phyloP scores from a whole-genome alignment of 495 filamentous ascomycete species.

The Chlorociboria aeruginascens region DNA sequence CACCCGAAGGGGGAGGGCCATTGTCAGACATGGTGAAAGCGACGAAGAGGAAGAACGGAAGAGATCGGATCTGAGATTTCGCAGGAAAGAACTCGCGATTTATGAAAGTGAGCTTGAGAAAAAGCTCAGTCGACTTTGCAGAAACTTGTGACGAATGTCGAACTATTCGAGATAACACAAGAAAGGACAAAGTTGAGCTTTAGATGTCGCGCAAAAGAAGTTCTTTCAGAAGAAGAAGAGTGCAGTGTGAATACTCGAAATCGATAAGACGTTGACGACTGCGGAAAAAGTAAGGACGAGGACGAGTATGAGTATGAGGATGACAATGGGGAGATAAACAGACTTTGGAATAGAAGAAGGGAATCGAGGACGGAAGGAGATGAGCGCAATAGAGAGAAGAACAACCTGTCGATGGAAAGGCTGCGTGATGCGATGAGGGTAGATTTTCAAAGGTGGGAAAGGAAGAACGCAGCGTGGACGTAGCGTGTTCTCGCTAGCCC shows the following conservation, averaged over 20 bases:
- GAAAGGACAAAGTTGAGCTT: conserved; percentile 10
- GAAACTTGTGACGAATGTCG: conserved; percentile 2
- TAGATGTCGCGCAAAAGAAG: conserved; percentile 6
- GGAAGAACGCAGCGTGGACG: conserved; percentile 4
- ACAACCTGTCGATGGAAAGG: conserved; percentile 26
- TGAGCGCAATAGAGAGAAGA: conserved; percentile 36
- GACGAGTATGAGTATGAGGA: conserved; percentile 11
- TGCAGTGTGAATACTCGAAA: neutral
- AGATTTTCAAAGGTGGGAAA: conserved; percentile 22
- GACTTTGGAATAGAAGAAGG: conserved; percentile 20
- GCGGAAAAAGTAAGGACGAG: conserved; percentile 16
- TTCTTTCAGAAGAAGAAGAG: conserved; percentile 16
- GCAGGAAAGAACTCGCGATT: conserved; percentile 3
- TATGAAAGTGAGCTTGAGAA: conserved; percentile 3
- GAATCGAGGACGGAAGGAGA: conserved; percentile 30
- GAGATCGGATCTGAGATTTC: conserved; percentile 1
- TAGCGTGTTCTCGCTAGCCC: neutral
- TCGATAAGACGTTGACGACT: no score
- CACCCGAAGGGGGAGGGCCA: conserved; percentile 37
- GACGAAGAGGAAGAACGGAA: conserved; percentile 1
- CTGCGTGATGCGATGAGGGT: conserved; percentile 21
- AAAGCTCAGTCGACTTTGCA: conserved; percentile 1
- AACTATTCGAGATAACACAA: conserved; percentile 12
- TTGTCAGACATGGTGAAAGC: conserved; percentile 52
- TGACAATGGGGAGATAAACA: conserved; percentile 11